Base-by-base conservation (phyloP, 2,329 filamentous ascomycete species). In the Xylariaceae sp. region DNA sequence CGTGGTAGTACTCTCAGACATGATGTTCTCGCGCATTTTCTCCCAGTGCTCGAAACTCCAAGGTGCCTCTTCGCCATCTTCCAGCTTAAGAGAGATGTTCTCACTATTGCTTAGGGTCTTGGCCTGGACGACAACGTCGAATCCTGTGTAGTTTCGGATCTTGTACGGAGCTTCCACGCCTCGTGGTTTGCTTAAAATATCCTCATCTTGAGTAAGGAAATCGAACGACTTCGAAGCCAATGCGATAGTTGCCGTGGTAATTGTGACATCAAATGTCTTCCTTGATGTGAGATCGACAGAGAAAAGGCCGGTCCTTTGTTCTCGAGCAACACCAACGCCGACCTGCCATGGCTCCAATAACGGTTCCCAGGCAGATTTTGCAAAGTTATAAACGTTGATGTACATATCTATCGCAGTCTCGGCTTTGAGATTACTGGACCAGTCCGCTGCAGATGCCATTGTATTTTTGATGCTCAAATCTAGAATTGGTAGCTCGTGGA, bases 21-120 rank as follows among this genome's bases (percentile, higher is more conserved):
- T 85, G 6, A 99, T 77, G 45, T 88, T 96, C 71, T 99, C 94
- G 71, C 94, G 88, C 80, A 97, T 96, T 63, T 94, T 94, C 60
- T 91, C 92, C 74, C 93, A 94, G 60, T 97, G 91, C 70, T 99
- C 94, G 58, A 99, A 99, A 59, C 91, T 87, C 94, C 94, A 99
- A 1, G 93, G 90, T 2, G 84, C 85, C 70, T 99, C 94, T 64
- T 96, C 84, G 9, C 94, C 95, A 64, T 99, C 95, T 51, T 83
- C 82, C 0, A 99, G 76, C 56, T 87, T 91, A 2, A 89, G 83
- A 5, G 86, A 86, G 53, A 89, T 84, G 40, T 86, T 82, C 48
- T 87, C 86, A 48, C 56, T 40, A 18, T 81, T 83, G 33, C 74
- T 79, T 9, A 80, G 72, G 47, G 84, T 83, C 71, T 89, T 90